These are phyloP conservation scores for Nemania sp. DNA, from an alignment of 2,329 filamentous ascomycete species.

Conservation along the genomic window DNA sequence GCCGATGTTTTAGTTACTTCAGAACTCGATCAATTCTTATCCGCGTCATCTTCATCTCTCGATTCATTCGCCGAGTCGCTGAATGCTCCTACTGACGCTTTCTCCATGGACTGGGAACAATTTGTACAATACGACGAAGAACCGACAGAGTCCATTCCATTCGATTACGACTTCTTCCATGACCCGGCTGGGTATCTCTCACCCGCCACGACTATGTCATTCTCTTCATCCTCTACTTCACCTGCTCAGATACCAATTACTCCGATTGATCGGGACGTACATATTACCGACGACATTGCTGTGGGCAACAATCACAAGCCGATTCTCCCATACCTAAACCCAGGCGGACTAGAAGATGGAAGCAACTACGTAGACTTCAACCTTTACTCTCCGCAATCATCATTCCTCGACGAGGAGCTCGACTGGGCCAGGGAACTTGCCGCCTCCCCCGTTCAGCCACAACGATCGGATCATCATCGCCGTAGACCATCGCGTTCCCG, in stretches of 20 bases:
- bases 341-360: constrained; percentile 40
- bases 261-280: constrained; percentile 28
- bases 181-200: constrained; percentile 49
- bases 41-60: constrained; percentile 26
- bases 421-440: constrained; percentile 33
- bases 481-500: background rate
- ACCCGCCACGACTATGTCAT: constrained; percentile 35
- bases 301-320: constrained; percentile 25
- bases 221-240: constrained; percentile 38
- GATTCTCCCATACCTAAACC: constrained; percentile 48
- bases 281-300: constrained; percentile 13
- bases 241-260: constrained; percentile 40
- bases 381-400: constrained; percentile 55
- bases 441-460: constrained; percentile 24
- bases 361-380: constrained; percentile 59
- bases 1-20: constrained; percentile 15
- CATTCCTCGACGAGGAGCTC: constrained; percentile 54
- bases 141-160: constrained; percentile 37
- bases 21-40: constrained; percentile 26
- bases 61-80: constrained; percentile 29
- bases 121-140: constrained; percentile 51
- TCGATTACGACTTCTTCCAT: constrained; percentile 51
- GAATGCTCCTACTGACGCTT: constrained; percentile 17
- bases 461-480: background rate
- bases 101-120: constrained; percentile 48